phyloP scores from a whole-genome alignment of 345 rosid genomes.

The Citropsis articulata region DNA sequence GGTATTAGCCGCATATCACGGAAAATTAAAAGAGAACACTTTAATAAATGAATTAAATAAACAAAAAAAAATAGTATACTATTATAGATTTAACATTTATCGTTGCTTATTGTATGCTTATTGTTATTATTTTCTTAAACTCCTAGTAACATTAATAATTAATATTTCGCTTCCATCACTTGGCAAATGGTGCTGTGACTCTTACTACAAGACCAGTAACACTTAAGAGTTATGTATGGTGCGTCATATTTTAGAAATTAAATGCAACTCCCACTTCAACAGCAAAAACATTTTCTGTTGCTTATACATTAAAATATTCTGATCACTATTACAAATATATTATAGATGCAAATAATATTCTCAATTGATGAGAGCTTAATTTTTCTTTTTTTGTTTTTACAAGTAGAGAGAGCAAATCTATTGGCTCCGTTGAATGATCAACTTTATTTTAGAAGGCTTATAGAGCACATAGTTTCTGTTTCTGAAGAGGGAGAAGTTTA shows the following conservation, averaged over 20 bases:
- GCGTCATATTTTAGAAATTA: neutral
- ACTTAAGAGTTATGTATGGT: neutral
- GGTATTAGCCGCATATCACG: conserved; percentile 56
- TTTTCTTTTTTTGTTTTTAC: neutral
- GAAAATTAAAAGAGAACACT: conserved; percentile 15
- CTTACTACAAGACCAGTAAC: neutral
- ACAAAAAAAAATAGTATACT: neutral
- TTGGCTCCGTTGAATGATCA: neutral
- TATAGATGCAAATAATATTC: too few relatives aligned
- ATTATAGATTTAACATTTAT: neutral
- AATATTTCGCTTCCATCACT: conserved; percentile 2
- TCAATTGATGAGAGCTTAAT: neutral
- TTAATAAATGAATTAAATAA: neutral
- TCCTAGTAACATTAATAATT: neutral
- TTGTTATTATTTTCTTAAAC: neutral
- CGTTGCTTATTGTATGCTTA: neutral
- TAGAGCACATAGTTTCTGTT: neutral
- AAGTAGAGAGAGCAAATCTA: conserved; percentile 2
- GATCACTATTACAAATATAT: neutral
- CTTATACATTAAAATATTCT: neutral
- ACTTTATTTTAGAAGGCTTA: neutral
- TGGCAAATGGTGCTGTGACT: conserved; percentile 21
- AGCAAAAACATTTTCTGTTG: neutral
- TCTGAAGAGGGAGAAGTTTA: neutral
- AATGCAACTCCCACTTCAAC: neutral